Percentiles rank a stretch among this genome's conserved stretches.
phyloP scores from a whole-genome alignment of 495 filamentous ascomycete genomes.

The Staphylotrichum longicolle region DNA sequence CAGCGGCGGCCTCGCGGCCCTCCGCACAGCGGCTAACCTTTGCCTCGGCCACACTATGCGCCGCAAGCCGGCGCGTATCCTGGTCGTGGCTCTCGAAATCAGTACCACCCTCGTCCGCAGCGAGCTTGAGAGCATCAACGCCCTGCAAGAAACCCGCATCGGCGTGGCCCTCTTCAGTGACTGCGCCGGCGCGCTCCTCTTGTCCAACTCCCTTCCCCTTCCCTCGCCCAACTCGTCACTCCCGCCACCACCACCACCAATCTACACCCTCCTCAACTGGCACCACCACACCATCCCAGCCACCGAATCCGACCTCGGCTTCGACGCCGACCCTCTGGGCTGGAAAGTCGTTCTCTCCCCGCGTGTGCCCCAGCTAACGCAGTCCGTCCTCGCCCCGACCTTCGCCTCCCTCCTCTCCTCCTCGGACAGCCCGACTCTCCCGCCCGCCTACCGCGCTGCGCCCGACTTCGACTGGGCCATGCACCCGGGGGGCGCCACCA shows the following conservation, averaged over 20 bases:
- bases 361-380: constrained; percentile 53
- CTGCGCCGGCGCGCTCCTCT: constrained; percentile 57
- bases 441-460: constrained; percentile 40
- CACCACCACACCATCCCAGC: constrained; percentile 54
- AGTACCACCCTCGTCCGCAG: constrained; percentile 56
- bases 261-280: constrained; percentile 60
- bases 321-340: constrained; percentile 57
- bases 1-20: constrained; percentile 60
- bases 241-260: constrained; percentile 48
- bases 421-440: constrained; percentile 33
- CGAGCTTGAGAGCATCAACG: constrained; percentile 56
- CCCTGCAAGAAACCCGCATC: constrained; percentile 54
- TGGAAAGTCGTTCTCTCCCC: constrained; percentile 63
- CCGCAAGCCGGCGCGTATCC: constrained; percentile 51
- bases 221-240: constrained; percentile 44
- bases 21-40: constrained; percentile 60
- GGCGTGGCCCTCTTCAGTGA: constrained; percentile 62
- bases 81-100: constrained; percentile 62
- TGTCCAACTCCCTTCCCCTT: constrained; percentile 55
- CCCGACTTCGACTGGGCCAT: constrained; percentile 66
- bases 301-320: constrained; percentile 56
- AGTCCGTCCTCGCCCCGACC: constrained; percentile 46
- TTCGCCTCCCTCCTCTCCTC: constrained; percentile 48
- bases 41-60: constrained; percentile 55
- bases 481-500: constrained; percentile 64